These are phyloP conservation scores for Chrysanthemum makinoi DNA, from an alignment of 129 eudicot species.

Conservation along the genomic window DNA sequence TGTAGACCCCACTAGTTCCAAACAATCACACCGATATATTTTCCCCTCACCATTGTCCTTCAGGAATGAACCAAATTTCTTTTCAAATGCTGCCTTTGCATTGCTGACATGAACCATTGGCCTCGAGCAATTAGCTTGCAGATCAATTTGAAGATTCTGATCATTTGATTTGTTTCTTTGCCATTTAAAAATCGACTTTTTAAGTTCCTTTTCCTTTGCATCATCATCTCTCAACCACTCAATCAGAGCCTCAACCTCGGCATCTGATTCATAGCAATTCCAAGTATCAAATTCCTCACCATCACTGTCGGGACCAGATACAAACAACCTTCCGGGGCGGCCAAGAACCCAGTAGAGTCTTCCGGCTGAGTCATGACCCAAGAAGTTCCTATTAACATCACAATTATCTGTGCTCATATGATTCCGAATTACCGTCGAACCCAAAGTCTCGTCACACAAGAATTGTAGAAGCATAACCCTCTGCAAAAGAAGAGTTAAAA, in stretches of 20 bases:
- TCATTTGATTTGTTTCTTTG: slow-evolving; percentile 36
- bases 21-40: slow-evolving; percentile 68
- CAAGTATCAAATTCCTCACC: slow-evolving; percentile 46
- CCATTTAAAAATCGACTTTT: slow-evolving; percentile 56
- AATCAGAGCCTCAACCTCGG: slow-evolving; percentile 55
- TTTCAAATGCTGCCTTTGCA: slow-evolving; percentile 53
- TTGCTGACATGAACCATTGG: slow-evolving; percentile 39
- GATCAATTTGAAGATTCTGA: slow-evolving; percentile 23
- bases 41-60: slow-evolving; percentile 17
- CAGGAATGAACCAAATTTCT: slow-evolving; percentile 43
- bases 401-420: slow-evolving; percentile 57
- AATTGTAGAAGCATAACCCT: slow-evolving; percentile 66
- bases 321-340: slow-evolving; percentile 47
- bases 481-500: slow-evolving; percentile 39
- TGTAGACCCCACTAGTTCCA: slow-evolving; percentile 64
- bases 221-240: slow-evolving; percentile 62
- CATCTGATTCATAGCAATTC: slow-evolving; percentile 64
- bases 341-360: slow-evolving; percentile 71
- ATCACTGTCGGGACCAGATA: slow-evolving; percentile 28
- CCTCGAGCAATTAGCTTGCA: slow-evolving; percentile 25
- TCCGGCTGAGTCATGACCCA: slow-evolving; percentile 82
- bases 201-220: slow-evolving; percentile 64
- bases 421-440: slow-evolving; percentile 53
- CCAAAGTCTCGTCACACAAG: slow-evolving; percentile 76
- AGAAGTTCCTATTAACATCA: slow-evolving; percentile 51